Evolutionary conservation across 139 green algal genomes (phyloP).

Genomic region (Volvox reticuliferus): DNA sequence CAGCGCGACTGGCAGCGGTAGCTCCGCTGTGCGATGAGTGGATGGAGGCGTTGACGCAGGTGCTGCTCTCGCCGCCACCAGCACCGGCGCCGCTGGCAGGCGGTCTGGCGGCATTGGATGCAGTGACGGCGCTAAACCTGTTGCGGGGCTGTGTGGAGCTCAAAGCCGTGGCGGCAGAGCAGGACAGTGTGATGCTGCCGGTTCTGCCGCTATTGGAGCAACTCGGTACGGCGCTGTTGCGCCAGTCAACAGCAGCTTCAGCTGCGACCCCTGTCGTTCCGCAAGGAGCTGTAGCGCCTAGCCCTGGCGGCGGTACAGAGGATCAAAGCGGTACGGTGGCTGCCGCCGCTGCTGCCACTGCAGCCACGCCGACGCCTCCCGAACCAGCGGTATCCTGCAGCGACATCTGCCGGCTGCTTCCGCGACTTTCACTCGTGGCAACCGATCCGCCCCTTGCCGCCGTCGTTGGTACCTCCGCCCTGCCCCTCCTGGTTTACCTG

Average conservation of each 20-base stretch:
- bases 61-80: slow-evolving; percentile 2
- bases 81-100: slow-evolving; percentile 1
- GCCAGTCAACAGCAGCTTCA: not conserved
- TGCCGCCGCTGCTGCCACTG: not conserved
- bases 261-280: not conserved
- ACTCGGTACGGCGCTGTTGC: not conserved
- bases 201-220: slow-evolving; percentile 20
- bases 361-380: not conserved
- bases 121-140: not conserved
- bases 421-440: not conserved
- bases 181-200: not conserved
- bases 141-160: not conserved
- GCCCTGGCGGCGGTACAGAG: too few relatives aligned
- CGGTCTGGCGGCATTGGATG: not conserved
- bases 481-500: slow-evolving; percentile 20
- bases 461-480: not conserved
- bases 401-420: not conserved
- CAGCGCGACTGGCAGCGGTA: not conserved
- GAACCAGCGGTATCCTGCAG: not conserved
- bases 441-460: not conserved
- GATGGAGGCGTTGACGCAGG: slow-evolving; percentile 17
- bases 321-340: too few relatives aligned
- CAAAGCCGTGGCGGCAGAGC: not conserved
- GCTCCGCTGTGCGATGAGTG: slow-evolving; percentile 31
- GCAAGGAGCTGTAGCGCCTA: too few relatives aligned